Percentiles rank a stretch among this genome's conserved stretches.
These are phyloP conservation scores for Aspergillus wentii DNA, from an alignment of 495 filamentous ascomycete species.

Conservation along the genomic window DNA sequence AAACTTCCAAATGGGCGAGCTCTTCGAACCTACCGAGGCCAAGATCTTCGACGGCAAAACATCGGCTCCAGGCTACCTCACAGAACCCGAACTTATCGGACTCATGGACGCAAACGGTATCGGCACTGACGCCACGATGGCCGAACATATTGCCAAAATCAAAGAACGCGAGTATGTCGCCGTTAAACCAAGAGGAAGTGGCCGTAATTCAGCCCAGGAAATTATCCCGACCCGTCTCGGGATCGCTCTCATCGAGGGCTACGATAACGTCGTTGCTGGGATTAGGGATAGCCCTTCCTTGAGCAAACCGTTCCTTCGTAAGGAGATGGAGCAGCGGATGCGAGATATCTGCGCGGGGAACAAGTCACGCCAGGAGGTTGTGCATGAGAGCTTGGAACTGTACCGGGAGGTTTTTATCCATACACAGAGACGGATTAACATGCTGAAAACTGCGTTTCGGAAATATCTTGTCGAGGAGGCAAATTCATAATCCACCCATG, in stretches of 20 bases:
- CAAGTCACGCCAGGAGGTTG: slow-evolving; percentile 64
- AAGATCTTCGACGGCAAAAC: slow-evolving; percentile 87
- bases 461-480: slow-evolving; percentile 42
- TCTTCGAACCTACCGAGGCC: slow-evolving; percentile 85
- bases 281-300: slow-evolving; percentile 74
- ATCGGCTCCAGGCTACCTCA: slow-evolving; percentile 75
- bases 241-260: slow-evolving; percentile 86
- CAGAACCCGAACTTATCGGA: slow-evolving; percentile 93
- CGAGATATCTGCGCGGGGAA: slow-evolving; percentile 90
- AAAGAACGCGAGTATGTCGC: slow-evolving; percentile 82
- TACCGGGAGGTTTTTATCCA: slow-evolving; percentile 81
- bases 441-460: slow-evolving; percentile 60
- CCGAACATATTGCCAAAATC: slow-evolving; percentile 94
- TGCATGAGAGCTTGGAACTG: slow-evolving; percentile 74
- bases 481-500: slow-evolving; percentile 6
- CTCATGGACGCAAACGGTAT: slow-evolving; percentile 99
- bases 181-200: slow-evolving; percentile 50
- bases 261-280: slow-evolving; percentile 71
- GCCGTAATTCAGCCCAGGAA: slow-evolving; percentile 62
- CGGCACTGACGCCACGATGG: slow-evolving; percentile 98
- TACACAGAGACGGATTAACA: slow-evolving; percentile 64
- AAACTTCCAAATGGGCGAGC: slow-evolving; percentile 68
- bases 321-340: slow-evolving; percentile 96
- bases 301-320: slow-evolving; percentile 93
- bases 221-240: slow-evolving; percentile 90